Evolutionary conservation across 2,329 filamentous ascomycete genomes (phyloP).

Genomic region (Ophiostoma piceae): DNA sequence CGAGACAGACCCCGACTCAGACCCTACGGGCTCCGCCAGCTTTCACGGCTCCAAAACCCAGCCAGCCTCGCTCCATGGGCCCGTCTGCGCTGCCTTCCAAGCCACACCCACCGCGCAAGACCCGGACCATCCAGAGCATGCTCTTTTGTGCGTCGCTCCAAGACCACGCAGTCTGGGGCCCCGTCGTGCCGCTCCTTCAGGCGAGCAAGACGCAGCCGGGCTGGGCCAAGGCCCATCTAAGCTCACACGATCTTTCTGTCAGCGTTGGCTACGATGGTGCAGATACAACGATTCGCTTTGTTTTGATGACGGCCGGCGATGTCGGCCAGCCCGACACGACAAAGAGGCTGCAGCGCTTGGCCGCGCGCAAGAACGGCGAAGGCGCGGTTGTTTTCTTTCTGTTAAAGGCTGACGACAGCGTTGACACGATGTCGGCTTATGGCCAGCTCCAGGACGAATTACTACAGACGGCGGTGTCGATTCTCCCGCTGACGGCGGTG

Average conservation of each 20-base stretch:
- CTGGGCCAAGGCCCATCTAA: constrained; percentile 24
- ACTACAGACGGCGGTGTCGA: not conserved
- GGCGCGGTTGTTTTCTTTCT: constrained; percentile 42
- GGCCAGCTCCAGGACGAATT: not conserved
- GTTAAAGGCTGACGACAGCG: constrained; percentile 29
- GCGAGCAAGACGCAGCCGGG: constrained; percentile 28
- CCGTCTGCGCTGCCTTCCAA: not conserved
- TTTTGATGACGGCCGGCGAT: constrained; percentile 41
- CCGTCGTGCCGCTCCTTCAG: constrained; percentile 34
- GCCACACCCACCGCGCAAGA: not conserved
- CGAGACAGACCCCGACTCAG: not conserved
- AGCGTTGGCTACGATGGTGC: constrained; percentile 27
- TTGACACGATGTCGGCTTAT: too few relatives aligned
- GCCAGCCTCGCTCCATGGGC: not conserved
- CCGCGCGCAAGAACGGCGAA: constrained; percentile 26
- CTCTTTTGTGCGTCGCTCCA: constrained; percentile 39
- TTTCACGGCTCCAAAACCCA: not conserved
- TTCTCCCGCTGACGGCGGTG: constrained; percentile 36
- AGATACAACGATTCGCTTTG: constrained; percentile 33
- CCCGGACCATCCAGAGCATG: constrained; percentile 4
- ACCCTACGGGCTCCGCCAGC: not conserved
- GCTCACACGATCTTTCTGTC: constrained; percentile 45
- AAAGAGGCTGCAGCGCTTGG: constrained; percentile 37
- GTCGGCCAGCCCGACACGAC: constrained; percentile 32
- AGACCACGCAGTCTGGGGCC: constrained; percentile 36